Conservation (phyloP, 2,329 filamentous ascomycete genomes). For the Diaporthe citriasiana region DNA sequence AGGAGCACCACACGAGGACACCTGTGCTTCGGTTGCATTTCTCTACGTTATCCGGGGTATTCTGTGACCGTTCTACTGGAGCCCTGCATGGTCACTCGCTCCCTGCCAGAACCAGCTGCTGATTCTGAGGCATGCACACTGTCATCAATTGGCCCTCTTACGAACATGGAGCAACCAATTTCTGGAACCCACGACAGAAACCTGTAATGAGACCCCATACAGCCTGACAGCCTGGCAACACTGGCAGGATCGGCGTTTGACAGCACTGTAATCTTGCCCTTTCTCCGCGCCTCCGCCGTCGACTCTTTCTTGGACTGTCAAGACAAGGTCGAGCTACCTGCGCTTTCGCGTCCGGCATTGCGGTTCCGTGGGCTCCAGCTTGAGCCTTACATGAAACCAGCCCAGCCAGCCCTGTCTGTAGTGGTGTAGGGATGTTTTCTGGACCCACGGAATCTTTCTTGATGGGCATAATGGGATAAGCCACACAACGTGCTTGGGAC, state of each 20-base stretch:
- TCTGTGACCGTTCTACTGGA: not conserved
- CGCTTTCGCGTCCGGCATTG: conserved; percentile 4
- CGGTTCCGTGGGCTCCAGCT: conserved; percentile 25
- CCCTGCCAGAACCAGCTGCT: conserved; percentile 25
- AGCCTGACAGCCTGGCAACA: conserved; percentile 16
- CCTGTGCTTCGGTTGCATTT: not conserved
- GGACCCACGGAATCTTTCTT: conserved; percentile 8
- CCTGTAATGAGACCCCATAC: conserved; percentile 9
- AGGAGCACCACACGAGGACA: conserved; percentile 2
- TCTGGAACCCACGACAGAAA: conserved; percentile 29
- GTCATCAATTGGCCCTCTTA: conserved; percentile 33
- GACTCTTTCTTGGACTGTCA: not conserved
- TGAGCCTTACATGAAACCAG: conserved; percentile 21
- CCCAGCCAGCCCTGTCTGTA: not conserved
- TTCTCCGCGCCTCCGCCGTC: not conserved
- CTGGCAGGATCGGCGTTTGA: conserved; percentile 15
- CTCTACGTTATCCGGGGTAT: not conserved
- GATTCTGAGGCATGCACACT: conserved; percentile 28
- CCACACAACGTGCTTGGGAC: not conserved
- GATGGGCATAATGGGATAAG: conserved; percentile 8
- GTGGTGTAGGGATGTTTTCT: conserved; percentile 11
- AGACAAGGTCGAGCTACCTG: not conserved
- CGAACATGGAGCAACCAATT: conserved; percentile 32
- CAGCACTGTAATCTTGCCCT: conserved; percentile 18
- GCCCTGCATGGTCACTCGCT: not conserved